A percentile compares a stretch with the other conserved stretches of the same genome.
Conservation (phyloP, 208 protist genomes). For the Wallacemonas sp. region DNA sequence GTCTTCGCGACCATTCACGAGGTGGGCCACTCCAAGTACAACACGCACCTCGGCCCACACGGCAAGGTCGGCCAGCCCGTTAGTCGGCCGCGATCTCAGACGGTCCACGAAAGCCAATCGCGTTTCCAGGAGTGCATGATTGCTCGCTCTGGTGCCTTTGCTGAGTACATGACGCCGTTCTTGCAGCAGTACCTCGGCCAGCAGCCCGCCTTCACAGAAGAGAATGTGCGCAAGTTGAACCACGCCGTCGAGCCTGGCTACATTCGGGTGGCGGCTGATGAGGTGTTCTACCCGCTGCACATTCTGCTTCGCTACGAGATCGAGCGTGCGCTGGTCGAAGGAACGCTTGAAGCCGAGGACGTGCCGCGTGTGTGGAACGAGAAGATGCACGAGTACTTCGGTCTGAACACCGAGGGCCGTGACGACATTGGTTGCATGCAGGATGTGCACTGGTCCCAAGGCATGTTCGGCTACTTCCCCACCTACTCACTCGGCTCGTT, state of each 20-base stretch:
- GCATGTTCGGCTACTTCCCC: conserved; percentile 68
- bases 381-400: conserved; percentile 61
- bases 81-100: conserved; percentile 27
- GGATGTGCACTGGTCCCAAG: conserved; percentile 63
- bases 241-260: conserved; percentile 36
- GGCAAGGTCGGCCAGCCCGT: conserved; percentile 31
- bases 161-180: conserved; percentile 28
- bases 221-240: conserved; percentile 32
- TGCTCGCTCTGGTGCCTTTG: conserved; percentile 38
- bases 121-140: conserved; percentile 62
- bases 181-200: conserved; percentile 38
- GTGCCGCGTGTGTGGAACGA: conserved; percentile 52
- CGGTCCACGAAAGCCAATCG: conserved; percentile 68
- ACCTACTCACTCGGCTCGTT: conserved; percentile 66
- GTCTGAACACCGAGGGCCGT: conserved; percentile 39
- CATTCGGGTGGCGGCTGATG: conserved; percentile 71
- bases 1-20: conserved; percentile 57
- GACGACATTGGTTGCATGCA: conserved; percentile 48
- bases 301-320: conserved; percentile 71
- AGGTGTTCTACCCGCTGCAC: conserved; percentile 76
- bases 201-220: conserved; percentile 32
- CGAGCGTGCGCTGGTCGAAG: conserved; percentile 59
- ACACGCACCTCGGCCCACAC: conserved; percentile 39
- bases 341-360: conserved; percentile 41
- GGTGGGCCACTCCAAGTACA: conserved; percentile 66